Conservation (phyloP, 2,329 filamentous ascomycete species). For the Pseudocercospora fuligena region DNA sequence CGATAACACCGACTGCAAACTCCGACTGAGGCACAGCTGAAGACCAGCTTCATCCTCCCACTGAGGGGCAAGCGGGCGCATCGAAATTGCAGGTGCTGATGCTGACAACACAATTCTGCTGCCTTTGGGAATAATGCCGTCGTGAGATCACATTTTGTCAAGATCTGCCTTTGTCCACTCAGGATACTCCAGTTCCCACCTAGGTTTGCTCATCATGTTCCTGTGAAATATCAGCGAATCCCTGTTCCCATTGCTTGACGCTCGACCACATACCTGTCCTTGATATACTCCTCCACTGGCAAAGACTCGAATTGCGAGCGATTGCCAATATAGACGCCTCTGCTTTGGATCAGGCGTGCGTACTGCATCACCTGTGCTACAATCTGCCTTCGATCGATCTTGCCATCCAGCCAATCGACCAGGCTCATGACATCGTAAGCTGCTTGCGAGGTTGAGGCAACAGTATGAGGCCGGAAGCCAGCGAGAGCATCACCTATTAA, state of each 20-base stretch:
- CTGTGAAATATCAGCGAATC: constrained; percentile 8
- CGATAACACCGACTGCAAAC: too few species aligned
- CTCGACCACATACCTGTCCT: constrained; percentile 28
- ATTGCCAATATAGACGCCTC: constrained; percentile 47
- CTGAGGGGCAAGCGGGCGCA: too few species aligned
- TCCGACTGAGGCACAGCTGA: too few species aligned
- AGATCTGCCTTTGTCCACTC: constrained; percentile 29
- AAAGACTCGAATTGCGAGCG: constrained; percentile 47
- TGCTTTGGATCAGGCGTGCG: constrained; percentile 45
- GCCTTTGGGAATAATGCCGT: neutral
- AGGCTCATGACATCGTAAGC: constrained; percentile 50
- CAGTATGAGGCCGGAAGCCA: constrained; percentile 53
- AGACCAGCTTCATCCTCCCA: too few species aligned
- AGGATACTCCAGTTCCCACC: constrained; percentile 25
- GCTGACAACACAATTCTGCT: too few species aligned
- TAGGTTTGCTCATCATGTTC: constrained; percentile 28
- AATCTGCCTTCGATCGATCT: constrained; percentile 44
- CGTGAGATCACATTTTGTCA: constrained; percentile 16
- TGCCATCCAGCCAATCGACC: constrained; percentile 47
- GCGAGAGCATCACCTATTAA: constrained; percentile 54
- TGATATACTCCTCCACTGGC: constrained; percentile 45
- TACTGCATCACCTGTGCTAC: constrained; percentile 45
- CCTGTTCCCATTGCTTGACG: too few species aligned
- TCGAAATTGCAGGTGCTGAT: too few species aligned
- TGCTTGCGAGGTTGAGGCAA: constrained; percentile 52